These are phyloP conservation scores for Suzukiozyma palmioleophila DNA, from an alignment of 1,139 yeast genomes.

Conservation along the genomic window DNA sequence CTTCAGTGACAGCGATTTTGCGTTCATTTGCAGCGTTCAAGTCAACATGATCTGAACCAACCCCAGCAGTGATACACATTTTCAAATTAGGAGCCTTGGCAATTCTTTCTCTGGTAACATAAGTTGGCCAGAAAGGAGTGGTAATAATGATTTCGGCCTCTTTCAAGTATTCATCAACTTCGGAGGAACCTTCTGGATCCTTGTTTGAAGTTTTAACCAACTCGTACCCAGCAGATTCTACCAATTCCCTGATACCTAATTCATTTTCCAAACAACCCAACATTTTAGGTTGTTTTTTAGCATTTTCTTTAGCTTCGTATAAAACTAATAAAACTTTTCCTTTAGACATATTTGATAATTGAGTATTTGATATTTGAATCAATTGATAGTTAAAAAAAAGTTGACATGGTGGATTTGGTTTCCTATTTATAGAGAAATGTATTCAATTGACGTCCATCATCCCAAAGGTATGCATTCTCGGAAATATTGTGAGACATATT, in stretches of 20 bases:
- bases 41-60: constrained; percentile 80
- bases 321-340: constrained; percentile 53
- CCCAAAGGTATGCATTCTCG: no score
- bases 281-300: constrained; percentile 54
- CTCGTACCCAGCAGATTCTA: constrained; percentile 65
- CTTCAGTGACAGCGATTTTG: constrained; percentile 67
- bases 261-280: constrained; percentile 75
- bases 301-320: constrained; percentile 54
- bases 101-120: constrained; percentile 62
- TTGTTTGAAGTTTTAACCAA: constrained; percentile 64
- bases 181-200: constrained; percentile 56
- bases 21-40: constrained; percentile 65
- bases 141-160: constrained; percentile 77
- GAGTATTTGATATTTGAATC: not conserved
- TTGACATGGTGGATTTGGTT: no score
- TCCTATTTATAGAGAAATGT: no score
- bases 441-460: no score
- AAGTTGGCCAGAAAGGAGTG: constrained; percentile 83
- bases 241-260: constrained; percentile 62
- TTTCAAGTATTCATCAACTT: constrained; percentile 58
- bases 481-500: no score
- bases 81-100: constrained; percentile 71
- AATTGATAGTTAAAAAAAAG: no score
- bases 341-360: constrained; percentile 9
- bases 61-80: constrained; percentile 75